phyloP scores from a whole-genome alignment of 2,329 filamentous ascomycete species.

The Colletotrichum agaves region DNA sequence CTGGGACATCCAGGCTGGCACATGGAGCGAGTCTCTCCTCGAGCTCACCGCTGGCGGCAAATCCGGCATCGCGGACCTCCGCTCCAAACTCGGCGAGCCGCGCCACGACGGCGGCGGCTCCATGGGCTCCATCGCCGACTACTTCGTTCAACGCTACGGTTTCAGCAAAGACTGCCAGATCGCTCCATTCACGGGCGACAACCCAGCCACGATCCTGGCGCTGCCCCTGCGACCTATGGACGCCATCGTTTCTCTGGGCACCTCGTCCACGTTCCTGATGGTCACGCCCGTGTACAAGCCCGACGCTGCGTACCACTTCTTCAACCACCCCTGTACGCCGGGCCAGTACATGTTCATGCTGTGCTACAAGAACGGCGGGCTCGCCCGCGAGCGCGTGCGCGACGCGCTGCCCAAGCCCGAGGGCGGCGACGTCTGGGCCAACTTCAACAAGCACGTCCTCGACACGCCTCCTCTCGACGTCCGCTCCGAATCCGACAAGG shows the following conservation, averaged over 20 bases:
- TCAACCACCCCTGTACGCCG: constrained; percentile 93
- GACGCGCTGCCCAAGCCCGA: constrained; percentile 75
- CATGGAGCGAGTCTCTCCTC: constrained; percentile 81
- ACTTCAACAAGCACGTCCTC: constrained; percentile 80
- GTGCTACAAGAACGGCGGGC: constrained; percentile 98
- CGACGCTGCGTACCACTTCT: constrained; percentile 93
- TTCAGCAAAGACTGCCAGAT: constrained; percentile 81
- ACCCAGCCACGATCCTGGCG: constrained; percentile 93
- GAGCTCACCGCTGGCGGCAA: constrained; percentile 75
- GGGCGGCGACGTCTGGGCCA: constrained; percentile 73
- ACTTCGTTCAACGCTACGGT: constrained; percentile 83
- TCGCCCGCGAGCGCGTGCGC: constrained; percentile 90
- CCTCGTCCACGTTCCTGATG: constrained; percentile 97
- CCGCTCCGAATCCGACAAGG: constrained; percentile 61
- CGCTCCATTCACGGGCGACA: constrained; percentile 92
- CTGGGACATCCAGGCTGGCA: constrained; percentile 83
- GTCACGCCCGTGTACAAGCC: constrained; percentile 91
- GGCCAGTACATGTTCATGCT: constrained; percentile 99
- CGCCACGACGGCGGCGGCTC: constrained; percentile 82
- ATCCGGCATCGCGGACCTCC: constrained; percentile 70
- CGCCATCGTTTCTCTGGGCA: constrained; percentile 94
- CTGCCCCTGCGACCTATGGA: constrained; percentile 88
- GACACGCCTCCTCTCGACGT: constrained; percentile 76
- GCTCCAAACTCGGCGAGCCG: constrained; percentile 82
- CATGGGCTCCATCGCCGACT: constrained; percentile 79